Base-by-base conservation (phyloP, 2,329 filamentous ascomycete species). In the Monilinia aucupariae region DNA sequence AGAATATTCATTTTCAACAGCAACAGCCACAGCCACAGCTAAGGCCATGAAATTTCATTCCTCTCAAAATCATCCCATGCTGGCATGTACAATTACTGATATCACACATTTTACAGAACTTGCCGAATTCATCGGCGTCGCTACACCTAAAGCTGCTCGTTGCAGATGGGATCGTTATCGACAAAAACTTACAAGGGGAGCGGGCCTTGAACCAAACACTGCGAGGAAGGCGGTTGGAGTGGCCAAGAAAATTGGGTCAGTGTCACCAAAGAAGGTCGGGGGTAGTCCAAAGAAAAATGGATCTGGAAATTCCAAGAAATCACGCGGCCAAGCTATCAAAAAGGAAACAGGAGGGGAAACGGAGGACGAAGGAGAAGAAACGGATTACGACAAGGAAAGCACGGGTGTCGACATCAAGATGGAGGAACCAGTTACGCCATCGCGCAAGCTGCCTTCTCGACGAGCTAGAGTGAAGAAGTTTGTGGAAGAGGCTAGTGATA, bases 401-500 rank as follows among this genome's bases (percentile, higher is more conserved):
- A 17, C 8, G n/a, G n/a, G 47, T 47, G 13, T 25, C 13, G 13
- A 47, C 6, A 22, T 58, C 41, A 37, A 58, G 13, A 34, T 56
- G 13, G n/a, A 47, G n/a, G 39, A 55, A 7, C 20, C 27, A 9
- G 25, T 55, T n/a, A 58, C 30, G n/a, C 54, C 30, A 58, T 37
- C 30, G 9, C 54, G 41, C 13, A 58, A 45, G n/a, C 20, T 58
- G 54, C 54, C 30, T 17, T 25, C 12, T 22, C 54, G 54, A 58
- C 30, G 30, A 10, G 54, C n/a, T 12, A 47, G 41, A n/a, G 41
- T 34, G 34, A 58, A 27, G 9, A 47, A 13, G 2, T 34, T 58
- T 58, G 41, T 47, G 30, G 54, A 58, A 48, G 20, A 47, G 4
- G 34, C 41, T 58, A 58, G 54, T 37, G 54, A 47, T n/a, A n/a